Evolutionary conservation across 2,329 filamentous ascomycete species (phyloP).

Genomic region (Stemphylium lycopersici): DNA sequence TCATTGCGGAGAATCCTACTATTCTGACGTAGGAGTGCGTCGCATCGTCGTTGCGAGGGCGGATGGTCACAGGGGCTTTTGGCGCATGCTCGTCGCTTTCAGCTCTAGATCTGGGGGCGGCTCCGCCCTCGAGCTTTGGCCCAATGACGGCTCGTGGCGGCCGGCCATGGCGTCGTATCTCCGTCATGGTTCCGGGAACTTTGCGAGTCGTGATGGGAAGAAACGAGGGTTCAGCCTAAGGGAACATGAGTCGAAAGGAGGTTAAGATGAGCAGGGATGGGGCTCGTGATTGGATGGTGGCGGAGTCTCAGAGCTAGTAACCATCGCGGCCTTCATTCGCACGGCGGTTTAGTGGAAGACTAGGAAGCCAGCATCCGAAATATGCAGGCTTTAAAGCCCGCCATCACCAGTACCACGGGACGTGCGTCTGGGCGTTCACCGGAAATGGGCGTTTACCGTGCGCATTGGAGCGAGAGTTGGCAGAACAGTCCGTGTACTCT

Average conservation of each 20-base stretch:
- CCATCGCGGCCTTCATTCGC: neutral
- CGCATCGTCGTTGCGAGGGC: neutral
- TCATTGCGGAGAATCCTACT: neutral
- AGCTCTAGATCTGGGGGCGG: slow-evolving; percentile 6
- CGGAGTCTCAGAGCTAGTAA: slow-evolving; percentile 5
- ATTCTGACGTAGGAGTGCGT: neutral
- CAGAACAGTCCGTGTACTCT: neutral
- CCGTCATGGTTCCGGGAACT: neutral
- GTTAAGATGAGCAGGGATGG: neutral
- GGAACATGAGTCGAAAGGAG: slow-evolving; percentile 5
- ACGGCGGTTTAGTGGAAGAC: neutral
- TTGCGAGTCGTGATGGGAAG: slow-evolving; percentile 13
- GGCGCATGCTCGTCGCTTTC: slow-evolving; percentile 1
- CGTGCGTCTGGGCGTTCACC: neutral
- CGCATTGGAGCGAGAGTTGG: neutral
- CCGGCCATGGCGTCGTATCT: slow-evolving; percentile 3
- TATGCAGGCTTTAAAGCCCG: neutral
- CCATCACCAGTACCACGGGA: neutral
- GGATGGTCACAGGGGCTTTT: slow-evolving; percentile 14
- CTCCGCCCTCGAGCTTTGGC: neutral
- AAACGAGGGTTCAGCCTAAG: neutral
- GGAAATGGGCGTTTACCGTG: neutral
- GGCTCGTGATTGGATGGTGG: slow-evolving; percentile 10
- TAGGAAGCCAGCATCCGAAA: slow-evolving; percentile 11
- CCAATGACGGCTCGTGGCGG: slow-evolving; percentile 9